These are phyloP conservation scores for Globisporangium yorkense DNA, from an alignment of 352 stramenopile species.

Conservation along the genomic window DNA sequence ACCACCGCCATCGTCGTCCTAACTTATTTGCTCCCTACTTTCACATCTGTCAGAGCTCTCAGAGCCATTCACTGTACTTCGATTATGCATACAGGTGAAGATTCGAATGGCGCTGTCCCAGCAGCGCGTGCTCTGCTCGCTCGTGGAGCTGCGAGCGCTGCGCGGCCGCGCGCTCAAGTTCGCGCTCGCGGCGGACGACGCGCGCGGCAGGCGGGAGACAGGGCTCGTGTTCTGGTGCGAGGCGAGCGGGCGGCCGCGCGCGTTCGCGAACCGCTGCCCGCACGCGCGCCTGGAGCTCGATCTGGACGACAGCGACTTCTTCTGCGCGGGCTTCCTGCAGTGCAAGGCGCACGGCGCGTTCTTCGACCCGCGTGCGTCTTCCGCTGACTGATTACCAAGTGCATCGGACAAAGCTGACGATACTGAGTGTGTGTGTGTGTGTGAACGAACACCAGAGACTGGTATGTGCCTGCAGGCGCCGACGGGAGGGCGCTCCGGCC, in stretches of 20 bases:
- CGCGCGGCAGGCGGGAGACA: slow-evolving; percentile 21
- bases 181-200: slow-evolving; percentile 19
- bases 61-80: background rate
- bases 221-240: slow-evolving; percentile 65
- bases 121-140: slow-evolving; percentile 48
- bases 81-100: background rate
- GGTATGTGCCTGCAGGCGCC: slow-evolving; percentile 61
- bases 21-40: slow-evolving; percentile 9
- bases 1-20: background rate
- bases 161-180: slow-evolving; percentile 58
- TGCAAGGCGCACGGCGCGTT: slow-evolving; percentile 80
- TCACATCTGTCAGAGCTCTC: background rate
- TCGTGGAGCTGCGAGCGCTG: slow-evolving; percentile 36
- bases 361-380: slow-evolving; percentile 53
- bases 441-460: slow-evolving; percentile 21
- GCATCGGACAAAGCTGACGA: too few species aligned
- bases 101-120: too few species aligned
- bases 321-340: slow-evolving; percentile 70
- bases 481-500: slow-evolving; percentile 20
- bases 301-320: slow-evolving; percentile 78
- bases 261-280: slow-evolving; percentile 63
- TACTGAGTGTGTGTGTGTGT: too few species aligned
- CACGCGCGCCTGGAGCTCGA: slow-evolving; percentile 73
- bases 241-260: slow-evolving; percentile 30
- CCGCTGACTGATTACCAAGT: too few species aligned